A percentile compares a stretch with the other conserved stretches of the same genome.
Conservation (phyloP, 176 grass and related monocot genomes). For the Canna indica region DNA sequence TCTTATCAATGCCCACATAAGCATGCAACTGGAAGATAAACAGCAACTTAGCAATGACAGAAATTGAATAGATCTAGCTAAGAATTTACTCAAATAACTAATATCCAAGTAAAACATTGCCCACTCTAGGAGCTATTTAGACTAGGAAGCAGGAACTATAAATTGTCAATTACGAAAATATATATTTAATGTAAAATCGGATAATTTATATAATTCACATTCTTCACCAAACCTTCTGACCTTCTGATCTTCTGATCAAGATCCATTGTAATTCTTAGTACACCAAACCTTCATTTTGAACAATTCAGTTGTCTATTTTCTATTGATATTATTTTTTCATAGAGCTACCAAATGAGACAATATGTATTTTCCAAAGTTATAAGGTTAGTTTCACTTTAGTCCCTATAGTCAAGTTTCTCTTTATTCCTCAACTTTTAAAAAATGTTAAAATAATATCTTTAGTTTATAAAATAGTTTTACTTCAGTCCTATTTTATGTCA, state of each 20-base stretch:
- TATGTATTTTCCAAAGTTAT: too few relatives aligned
- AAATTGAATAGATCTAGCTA: too few relatives aligned
- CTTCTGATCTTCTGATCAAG: neutral
- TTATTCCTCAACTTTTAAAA: too few relatives aligned
- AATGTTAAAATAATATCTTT: too few relatives aligned
- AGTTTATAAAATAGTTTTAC: too few relatives aligned
- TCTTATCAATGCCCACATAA: too few relatives aligned
- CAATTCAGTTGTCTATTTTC: neutral
- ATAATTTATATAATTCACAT: neutral
- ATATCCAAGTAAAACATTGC: neutral
- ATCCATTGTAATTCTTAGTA: neutral
- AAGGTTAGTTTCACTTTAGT: too few relatives aligned
- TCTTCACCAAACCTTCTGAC: neutral
- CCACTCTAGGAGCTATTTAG: neutral
- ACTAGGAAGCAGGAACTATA: neutral
- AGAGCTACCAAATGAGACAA: too few relatives aligned
- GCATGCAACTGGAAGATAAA: neutral
- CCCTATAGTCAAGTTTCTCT: too few relatives aligned
- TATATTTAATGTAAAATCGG: neutral
- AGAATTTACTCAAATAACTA: neutral
- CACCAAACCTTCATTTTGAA: neutral
- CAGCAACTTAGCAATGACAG: neutral
- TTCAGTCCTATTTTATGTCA: too few relatives aligned
- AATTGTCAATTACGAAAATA: neutral
- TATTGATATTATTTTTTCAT: too few relatives aligned